Conservation (phyloP, 495 filamentous ascomycete genomes). For the Annulohypoxylon maeteangense region DNA sequence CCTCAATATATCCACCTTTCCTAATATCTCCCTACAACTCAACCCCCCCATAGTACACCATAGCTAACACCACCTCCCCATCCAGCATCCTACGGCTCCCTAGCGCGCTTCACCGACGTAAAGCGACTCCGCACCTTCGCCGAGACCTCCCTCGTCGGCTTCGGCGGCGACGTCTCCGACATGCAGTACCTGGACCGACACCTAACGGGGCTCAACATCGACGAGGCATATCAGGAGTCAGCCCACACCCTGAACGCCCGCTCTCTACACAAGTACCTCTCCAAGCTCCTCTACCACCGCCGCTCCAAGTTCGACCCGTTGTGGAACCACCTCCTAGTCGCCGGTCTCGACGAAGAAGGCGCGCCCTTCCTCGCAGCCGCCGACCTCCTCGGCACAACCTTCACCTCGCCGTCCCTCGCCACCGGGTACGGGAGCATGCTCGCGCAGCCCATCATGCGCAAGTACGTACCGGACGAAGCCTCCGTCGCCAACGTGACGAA, state of each 20-base stretch:
- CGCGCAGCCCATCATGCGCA: conserved; percentile 89
- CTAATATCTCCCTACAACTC: background rate
- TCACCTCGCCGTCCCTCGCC: conserved; percentile 84
- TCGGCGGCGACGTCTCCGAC: conserved; percentile 95
- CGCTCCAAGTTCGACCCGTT: conserved; percentile 96
- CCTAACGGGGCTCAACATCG: conserved; percentile 83
- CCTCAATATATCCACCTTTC: background rate
- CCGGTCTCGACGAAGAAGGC: conserved; percentile 79
- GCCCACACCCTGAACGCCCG: conserved; percentile 78
- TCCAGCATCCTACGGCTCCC: conserved; percentile 94
- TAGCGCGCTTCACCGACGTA: conserved; percentile 95
- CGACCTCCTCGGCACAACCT: conserved; percentile 94
- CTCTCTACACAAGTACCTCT: conserved; percentile 94
- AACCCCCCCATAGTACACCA: background rate
- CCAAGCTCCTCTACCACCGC: conserved; percentile 93
- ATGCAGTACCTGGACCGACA: conserved; percentile 98
- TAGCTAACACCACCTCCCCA: conserved; percentile 29
- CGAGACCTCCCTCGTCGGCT: conserved; percentile 79
- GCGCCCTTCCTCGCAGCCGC: conserved; percentile 90
- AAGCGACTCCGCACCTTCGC: conserved; percentile 88
- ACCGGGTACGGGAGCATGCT: conserved; percentile 95
- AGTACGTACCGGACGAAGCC: conserved; percentile 81
- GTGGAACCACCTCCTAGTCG: conserved; percentile 94
- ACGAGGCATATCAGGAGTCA: conserved; percentile 79
- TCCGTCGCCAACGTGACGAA: conserved; percentile 73